Evolutionary conservation across 2,329 filamentous ascomycete species (phyloP).

Genomic region (Akanthomyces dipterigenus): DNA sequence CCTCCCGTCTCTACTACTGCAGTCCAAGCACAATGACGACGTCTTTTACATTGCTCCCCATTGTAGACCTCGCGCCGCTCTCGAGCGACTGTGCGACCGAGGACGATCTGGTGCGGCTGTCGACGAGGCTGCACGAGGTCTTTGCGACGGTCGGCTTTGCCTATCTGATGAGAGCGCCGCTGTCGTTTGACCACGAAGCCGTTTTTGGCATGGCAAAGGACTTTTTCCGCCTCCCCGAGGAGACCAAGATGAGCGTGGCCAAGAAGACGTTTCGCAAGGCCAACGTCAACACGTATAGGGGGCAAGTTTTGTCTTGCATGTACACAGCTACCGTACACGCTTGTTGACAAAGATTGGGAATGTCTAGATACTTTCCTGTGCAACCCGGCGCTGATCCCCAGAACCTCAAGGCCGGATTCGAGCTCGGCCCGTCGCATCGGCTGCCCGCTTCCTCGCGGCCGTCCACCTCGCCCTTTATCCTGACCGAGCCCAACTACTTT

Average conservation of each 20-base stretch:
- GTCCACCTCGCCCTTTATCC: conserved; percentile 11
- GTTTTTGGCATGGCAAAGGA: conserved; percentile 33
- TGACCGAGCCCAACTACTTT: conserved; percentile 13
- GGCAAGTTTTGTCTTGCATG: conserved; percentile 19
- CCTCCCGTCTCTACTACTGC: neutral
- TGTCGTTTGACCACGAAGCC: conserved; percentile 34
- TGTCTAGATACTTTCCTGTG: conserved; percentile 35
- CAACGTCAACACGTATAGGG: conserved; percentile 38
- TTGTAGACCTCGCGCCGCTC: conserved; percentile 33
- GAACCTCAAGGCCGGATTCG: conserved; percentile 41
- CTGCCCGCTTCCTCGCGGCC: conserved; percentile 10
- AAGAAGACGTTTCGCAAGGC: conserved; percentile 33
- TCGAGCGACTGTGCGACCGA: conserved; percentile 19
- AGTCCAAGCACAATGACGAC: conserved; percentile 27
- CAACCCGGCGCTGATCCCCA: conserved; percentile 29
- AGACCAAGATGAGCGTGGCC: conserved; percentile 33
- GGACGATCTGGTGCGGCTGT: conserved; percentile 25
- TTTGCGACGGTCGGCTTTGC: conserved; percentile 40
- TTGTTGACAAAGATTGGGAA: neutral
- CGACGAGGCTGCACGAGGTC: conserved; percentile 31
- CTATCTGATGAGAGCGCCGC: conserved; percentile 35
- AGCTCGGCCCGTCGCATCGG: conserved; percentile 28
- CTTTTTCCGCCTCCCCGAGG: conserved; percentile 30
- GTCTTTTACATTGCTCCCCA: conserved; percentile 33
- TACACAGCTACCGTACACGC: neutral